phyloP scores from a whole-genome alignment of 805 yeast species.

The Lipomyces orientalis region DNA sequence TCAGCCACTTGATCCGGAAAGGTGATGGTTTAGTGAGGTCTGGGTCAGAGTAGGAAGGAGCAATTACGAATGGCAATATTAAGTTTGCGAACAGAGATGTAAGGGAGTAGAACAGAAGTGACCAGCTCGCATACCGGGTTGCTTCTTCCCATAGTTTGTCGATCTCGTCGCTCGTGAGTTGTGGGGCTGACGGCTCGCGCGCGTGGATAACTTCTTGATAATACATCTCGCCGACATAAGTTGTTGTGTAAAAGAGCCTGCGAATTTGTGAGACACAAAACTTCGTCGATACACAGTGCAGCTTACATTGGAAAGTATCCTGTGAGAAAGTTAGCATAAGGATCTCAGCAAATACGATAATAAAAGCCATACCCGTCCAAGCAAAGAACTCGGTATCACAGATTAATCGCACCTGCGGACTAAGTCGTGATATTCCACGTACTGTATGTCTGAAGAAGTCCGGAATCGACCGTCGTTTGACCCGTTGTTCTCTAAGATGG shows the following conservation, averaged over 20 bases:
- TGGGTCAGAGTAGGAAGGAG: constrained; percentile 42
- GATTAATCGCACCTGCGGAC: constrained; percentile 57
- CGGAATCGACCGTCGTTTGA: constrained; percentile 39
- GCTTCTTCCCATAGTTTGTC: constrained; percentile 53
- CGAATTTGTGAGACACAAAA: constrained; percentile 44
- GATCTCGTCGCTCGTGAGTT: constrained; percentile 49
- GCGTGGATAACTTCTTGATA: constrained; percentile 47
- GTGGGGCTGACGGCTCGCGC: constrained; percentile 49
- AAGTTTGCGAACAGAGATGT: constrained; percentile 54
- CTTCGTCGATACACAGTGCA: too few species aligned
- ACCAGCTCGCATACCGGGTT: constrained; percentile 59
- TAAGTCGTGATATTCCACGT: constrained; percentile 44
- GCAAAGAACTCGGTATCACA: constrained; percentile 67
- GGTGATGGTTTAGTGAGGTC: constrained; percentile 23
- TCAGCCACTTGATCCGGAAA: constrained; percentile 29
- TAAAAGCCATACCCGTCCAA: constrained; percentile 57
- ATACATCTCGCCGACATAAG: constrained; percentile 67
- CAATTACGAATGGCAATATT: constrained; percentile 53
- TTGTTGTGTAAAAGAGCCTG: constrained; percentile 66
- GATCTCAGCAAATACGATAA: neutral
- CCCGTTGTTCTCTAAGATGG: constrained; percentile 16
- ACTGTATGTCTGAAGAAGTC: constrained; percentile 28
- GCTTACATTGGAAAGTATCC: constrained; percentile 36
- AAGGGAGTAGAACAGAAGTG: constrained; percentile 57
- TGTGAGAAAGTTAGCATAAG: neutral